A percentile compares a stretch with the other conserved stretches of the same genome.
These are phyloP conservation scores for Bruguiera gymnorhiza DNA, from an alignment of 345 rosid species.

Conservation along the genomic window DNA sequence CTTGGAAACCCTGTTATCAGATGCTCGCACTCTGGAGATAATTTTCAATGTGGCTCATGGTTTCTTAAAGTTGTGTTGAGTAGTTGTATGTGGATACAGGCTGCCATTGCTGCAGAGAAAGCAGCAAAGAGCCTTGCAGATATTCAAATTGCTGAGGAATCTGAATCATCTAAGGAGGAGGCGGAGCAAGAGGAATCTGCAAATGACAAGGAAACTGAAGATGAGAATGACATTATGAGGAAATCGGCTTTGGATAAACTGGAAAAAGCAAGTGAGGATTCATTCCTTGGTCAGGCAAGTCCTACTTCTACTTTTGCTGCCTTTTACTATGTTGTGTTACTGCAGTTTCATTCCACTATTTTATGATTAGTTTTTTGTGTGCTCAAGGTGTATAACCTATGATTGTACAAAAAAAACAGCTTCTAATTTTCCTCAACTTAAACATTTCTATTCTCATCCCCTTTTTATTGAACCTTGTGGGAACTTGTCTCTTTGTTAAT, in stretches of 20 bases:
- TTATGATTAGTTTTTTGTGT: background rate
- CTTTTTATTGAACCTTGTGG: background rate
- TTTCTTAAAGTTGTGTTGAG: conserved; percentile 4
- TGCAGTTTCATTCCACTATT: background rate
- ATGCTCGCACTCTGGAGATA: background rate
- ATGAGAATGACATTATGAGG: conserved; percentile 52
- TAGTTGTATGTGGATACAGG: conserved; percentile 45
- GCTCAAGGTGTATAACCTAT: background rate
- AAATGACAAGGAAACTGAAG: conserved; percentile 55
- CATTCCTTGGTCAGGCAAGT: conserved; percentile 87
- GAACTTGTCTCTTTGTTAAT: conserved; percentile 5
- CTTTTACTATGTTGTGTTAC: background rate
- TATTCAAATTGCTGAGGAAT: conserved; percentile 48
- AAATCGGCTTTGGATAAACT: conserved; percentile 70
- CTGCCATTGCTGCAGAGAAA: conserved; percentile 74
- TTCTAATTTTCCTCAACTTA: background rate
- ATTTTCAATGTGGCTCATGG: background rate
- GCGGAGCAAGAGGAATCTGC: conserved; percentile 42
- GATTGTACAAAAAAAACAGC: background rate
- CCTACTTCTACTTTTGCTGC: conserved; percentile 17
- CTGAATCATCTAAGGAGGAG: conserved; percentile 59
- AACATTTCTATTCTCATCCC: background rate
- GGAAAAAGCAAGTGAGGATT: conserved; percentile 82
- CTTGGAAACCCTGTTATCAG: background rate
- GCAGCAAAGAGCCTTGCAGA: conserved; percentile 83